Percentiles rank a stretch among this genome's conserved stretches.
Evolutionary conservation across 306 rosid genomes (phyloP).

Genomic region (Quercus aquifolioides): DNA sequence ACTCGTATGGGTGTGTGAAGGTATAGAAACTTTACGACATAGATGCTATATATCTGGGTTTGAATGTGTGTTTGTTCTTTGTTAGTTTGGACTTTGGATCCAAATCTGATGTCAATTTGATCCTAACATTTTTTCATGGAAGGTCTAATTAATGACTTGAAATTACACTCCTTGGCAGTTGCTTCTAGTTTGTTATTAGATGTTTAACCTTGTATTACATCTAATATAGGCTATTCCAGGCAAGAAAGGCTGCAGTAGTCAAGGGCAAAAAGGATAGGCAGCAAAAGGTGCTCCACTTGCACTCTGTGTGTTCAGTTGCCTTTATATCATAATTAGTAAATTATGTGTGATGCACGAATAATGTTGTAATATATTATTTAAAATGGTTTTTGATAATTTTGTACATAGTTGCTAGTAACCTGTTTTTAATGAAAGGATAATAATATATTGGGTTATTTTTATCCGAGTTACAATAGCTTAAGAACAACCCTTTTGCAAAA

Average conservation of each 20-base stretch:
- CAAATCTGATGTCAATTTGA: background rate
- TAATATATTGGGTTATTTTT: too few species aligned
- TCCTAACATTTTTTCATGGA: background rate
- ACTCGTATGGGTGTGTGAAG: background rate
- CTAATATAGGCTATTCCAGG: slow-evolving; percentile 76
- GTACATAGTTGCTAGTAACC: too few species aligned
- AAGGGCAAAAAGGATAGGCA: slow-evolving; percentile 91
- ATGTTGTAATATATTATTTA: too few species aligned
- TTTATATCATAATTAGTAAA: slow-evolving; percentile 24
- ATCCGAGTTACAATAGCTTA: too few species aligned
- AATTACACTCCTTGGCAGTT: background rate
- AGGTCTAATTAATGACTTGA: background rate
- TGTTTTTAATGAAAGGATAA: too few species aligned
- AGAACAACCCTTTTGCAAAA: too few species aligned
- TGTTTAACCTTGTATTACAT: slow-evolving; percentile 15
- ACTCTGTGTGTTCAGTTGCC: background rate
- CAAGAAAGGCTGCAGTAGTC: slow-evolving; percentile 74
- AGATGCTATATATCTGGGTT: background rate
- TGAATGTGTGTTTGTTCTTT: background rate
- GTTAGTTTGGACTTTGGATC: background rate
- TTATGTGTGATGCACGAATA: too few species aligned
- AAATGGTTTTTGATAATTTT: slow-evolving; percentile 34
- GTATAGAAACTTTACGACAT: background rate
- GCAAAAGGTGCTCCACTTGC: slow-evolving; percentile 61
- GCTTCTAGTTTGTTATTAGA: background rate